These are phyloP conservation scores for Suillus lakei DNA, from an alignment of 768 basidiomycete genomes.

Conservation along the genomic window DNA sequence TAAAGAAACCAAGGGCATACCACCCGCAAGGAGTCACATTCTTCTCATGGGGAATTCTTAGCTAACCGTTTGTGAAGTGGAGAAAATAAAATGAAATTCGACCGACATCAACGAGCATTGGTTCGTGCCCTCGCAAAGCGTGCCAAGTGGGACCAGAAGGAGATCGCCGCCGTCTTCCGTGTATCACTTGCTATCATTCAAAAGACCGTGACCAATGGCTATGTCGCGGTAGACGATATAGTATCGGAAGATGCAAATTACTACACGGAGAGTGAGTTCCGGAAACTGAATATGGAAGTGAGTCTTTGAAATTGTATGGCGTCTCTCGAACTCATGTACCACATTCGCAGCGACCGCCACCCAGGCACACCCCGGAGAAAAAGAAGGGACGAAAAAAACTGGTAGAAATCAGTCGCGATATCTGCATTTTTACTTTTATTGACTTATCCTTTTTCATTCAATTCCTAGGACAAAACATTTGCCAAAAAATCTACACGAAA, in stretches of 20 bases:
- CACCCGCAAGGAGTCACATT: not conserved
- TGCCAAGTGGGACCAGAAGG: not conserved
- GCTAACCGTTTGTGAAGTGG: not conserved
- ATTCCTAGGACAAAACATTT: not conserved
- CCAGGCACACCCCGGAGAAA: not conserved
- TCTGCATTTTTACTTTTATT: no score
- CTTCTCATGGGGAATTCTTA: not conserved
- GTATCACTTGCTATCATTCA: not conserved
- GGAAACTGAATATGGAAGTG: not conserved
- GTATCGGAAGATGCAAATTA: not conserved
- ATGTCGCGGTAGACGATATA: not conserved
- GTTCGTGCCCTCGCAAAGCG: not conserved
- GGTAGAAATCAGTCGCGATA: not conserved
- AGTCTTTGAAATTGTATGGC: not conserved
- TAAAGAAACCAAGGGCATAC: not conserved
- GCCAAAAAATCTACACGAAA: not conserved
- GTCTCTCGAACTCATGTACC: not conserved
- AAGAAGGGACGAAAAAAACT: not conserved
- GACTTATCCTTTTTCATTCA: not conserved
- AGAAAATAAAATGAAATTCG: not conserved
- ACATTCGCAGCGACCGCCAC: not conserved
- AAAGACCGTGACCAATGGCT: not conserved
- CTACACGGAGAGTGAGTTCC: not conserved
- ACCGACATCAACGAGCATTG: not conserved
- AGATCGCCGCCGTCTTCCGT: not conserved